phyloP scores from a whole-genome alignment of 2,329 filamentous ascomycete genomes.

The Allantophomopsis cytisporea region DNA sequence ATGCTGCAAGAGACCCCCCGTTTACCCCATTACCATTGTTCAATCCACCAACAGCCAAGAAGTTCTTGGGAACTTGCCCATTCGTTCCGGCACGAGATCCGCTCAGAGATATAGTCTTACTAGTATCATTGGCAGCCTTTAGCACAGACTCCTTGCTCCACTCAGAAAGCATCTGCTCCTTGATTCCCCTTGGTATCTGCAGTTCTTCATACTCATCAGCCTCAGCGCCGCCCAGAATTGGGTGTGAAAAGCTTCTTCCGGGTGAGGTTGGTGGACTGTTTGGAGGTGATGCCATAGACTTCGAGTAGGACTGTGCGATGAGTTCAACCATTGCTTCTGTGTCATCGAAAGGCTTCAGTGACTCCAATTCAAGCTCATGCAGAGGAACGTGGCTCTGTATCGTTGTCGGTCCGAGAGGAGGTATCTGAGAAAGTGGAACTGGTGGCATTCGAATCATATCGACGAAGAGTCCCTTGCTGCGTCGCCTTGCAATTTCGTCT shows the following conservation, averaged over 20 bases:
- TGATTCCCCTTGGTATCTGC: constrained; percentile 46
- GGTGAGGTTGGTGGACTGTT: constrained; percentile 60
- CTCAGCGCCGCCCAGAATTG: constrained; percentile 37
- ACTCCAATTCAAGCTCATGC: constrained; percentile 44
- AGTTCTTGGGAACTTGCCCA: constrained; percentile 29
- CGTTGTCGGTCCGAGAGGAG: constrained; percentile 32
- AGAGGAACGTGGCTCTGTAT: constrained; percentile 27
- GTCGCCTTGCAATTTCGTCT: constrained; percentile 63
- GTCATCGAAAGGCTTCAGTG: constrained; percentile 64
- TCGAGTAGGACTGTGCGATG: constrained; percentile 59
- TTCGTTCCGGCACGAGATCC: constrained; percentile 59
- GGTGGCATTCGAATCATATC: constrained; percentile 61
- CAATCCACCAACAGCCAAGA: constrained; percentile 43
- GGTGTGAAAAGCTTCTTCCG: constrained; percentile 46
- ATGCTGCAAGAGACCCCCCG: constrained; percentile 27
- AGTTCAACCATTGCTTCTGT: constrained; percentile 57
- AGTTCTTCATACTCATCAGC: constrained; percentile 28
- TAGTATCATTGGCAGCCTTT: constrained; percentile 51
- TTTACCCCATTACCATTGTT: constrained; percentile 21
- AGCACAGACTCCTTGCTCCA: constrained; percentile 72
- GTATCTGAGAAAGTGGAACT: constrained; percentile 46
- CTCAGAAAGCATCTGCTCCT: constrained; percentile 62
- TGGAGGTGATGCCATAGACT: constrained; percentile 46
- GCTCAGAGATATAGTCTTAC: constrained; percentile 60
- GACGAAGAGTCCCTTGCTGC: constrained; percentile 66